Base-by-base conservation (phyloP, 805 yeast species). In the Saccharomycopsis olivae region DNA sequence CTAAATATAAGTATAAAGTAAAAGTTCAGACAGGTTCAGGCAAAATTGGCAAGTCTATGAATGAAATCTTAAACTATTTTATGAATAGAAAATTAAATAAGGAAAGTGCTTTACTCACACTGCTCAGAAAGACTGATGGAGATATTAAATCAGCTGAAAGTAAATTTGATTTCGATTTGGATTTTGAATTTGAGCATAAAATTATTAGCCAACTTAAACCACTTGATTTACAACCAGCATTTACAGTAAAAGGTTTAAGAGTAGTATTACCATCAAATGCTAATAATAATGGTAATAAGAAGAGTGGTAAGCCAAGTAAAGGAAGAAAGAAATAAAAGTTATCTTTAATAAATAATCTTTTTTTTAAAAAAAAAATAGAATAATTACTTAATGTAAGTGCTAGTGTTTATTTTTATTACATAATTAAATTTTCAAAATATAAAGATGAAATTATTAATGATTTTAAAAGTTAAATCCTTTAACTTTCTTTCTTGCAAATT, bases 21-120 rank as follows among this genome's bases (percentile, higher is more conserved):
- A 89, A 89, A 56, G 60, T 89, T 23, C 83, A 77, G 49, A 88
- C 95, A 1, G 78, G 78, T 1, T 65, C 70, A 21, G 76, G 78
- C 20, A 92, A 92, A 56, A 88, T 89, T 55, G 95, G 96, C 2
- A 92, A 92, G 54, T 78, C 92, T 1, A 64, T 85, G 27, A 68
- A 69, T 41, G 96, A 87, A 44, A 67, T 78, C 1, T 51, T 85
- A 44, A 66, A 73, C 40, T 69, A 68, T 50, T 75, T 88, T 53
- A 59, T 62, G 38, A 64, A 60, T 17, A 62, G 71, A 49, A 71
- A 72, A 44, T 53, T 68, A n/a, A 43, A 46, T 24, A 34, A 32
- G 16, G 75, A 69, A 45, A 34, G 51, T 3, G 44, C 57, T 11
- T 15, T 23, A 5, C n/a, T 29, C 5, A 34, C 21, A 16, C 30